These are phyloP conservation scores for Sechiopsis laciniata DNA, from an alignment of 306 rosid species.

Conservation along the genomic window DNA sequence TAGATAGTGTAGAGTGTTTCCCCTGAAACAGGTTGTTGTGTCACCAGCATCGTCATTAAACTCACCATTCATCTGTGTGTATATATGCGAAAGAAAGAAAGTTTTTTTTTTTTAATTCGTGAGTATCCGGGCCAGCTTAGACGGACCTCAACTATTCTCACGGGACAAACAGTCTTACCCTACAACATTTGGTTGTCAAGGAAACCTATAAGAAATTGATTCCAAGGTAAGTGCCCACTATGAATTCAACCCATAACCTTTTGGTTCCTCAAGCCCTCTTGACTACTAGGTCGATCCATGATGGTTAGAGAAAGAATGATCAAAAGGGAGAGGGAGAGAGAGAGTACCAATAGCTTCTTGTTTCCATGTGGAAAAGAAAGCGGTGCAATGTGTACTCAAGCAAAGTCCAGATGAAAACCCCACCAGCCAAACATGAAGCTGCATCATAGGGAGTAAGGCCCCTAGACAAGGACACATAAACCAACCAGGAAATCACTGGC, in stretches of 20 bases:
- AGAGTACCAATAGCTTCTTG: constrained; percentile 84
- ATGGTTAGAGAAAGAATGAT: too few species aligned
- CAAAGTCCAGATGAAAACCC: constrained; percentile 74
- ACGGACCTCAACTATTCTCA: too few species aligned
- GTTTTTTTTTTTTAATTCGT: too few species aligned
- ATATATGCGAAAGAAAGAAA: background rate
- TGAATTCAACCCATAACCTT: too few species aligned
- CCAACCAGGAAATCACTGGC: constrained; percentile 65
- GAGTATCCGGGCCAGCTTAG: too few species aligned
- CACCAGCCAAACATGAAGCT: constrained; percentile 43
- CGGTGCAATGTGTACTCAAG: constrained; percentile 82
- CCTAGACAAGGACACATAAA: constrained; percentile 50
- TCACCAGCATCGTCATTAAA: background rate
- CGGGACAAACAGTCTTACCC: too few species aligned
- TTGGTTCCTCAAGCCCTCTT: too few species aligned
- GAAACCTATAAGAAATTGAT: too few species aligned
- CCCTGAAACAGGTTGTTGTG: constrained; percentile 43
- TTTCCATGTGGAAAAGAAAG: constrained; percentile 85
- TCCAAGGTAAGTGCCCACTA: too few species aligned
- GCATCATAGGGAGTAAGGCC: constrained; percentile 46
- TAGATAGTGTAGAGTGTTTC: constrained; percentile 84
- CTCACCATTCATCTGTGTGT: constrained; percentile 5
- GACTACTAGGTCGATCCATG: too few species aligned
- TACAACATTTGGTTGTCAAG: too few species aligned
- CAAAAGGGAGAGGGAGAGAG: constrained; percentile 11